These are phyloP conservation scores for Blumeria hordei DNA, from an alignment of 2,329 filamentous ascomycete genomes.

Conservation along the genomic window DNA sequence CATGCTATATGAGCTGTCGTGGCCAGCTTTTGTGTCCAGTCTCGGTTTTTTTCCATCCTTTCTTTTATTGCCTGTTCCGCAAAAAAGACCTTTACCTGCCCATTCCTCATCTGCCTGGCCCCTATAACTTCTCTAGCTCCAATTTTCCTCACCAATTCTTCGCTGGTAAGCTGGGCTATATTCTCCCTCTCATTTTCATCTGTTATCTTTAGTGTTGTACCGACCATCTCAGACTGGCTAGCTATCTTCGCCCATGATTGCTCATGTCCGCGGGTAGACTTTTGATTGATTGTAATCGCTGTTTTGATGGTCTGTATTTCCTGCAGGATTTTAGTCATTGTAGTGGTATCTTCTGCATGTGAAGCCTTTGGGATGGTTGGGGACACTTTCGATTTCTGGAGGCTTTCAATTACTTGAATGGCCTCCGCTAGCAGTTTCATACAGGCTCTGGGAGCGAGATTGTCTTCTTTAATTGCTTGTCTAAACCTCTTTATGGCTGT, in stretches of 20 bases:
- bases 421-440: background rate
- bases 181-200: too few relatives aligned
- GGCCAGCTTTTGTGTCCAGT: background rate
- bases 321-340: too few relatives aligned
- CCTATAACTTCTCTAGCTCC: background rate
- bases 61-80: background rate
- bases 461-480: background rate
- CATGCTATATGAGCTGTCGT: background rate
- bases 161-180: background rate
- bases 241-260: too few relatives aligned
- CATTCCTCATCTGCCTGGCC: background rate
- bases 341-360: too few relatives aligned
- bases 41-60: background rate
- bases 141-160: background rate
- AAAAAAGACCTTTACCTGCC: background rate
- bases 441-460: background rate
- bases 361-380: too few relatives aligned
- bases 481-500: background rate
- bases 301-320: too few relatives aligned
- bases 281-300: too few relatives aligned
- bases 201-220: background rate
- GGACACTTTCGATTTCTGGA: background rate
- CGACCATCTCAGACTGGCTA: too few relatives aligned
- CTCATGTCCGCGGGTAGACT: too few relatives aligned
- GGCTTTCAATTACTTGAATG: background rate